phyloP scores from a whole-genome alignment of 805 yeast genomes.

The Debaryomyces hansenii region DNA sequence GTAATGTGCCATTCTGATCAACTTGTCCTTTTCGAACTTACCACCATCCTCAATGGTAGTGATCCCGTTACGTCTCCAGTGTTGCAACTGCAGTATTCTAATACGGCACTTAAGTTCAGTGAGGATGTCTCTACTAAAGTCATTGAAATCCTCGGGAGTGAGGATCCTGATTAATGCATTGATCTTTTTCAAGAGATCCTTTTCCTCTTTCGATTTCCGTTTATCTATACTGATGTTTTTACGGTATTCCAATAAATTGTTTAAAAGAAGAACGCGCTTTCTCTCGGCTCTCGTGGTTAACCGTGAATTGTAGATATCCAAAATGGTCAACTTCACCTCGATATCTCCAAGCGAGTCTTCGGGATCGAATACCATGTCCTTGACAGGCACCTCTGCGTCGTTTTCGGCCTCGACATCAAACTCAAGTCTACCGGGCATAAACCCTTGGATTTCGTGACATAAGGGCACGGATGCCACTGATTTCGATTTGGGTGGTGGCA shows the following conservation, averaged over 20 bases:
- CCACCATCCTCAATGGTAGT: conserved; percentile 79
- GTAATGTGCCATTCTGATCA: conserved; percentile 59
- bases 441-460: conserved; percentile 96
- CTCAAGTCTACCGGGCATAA: conserved; percentile 98
- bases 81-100: conserved; percentile 86
- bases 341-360: conserved; percentile 85
- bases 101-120: conserved; percentile 77
- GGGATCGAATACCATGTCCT: conserved; percentile 93
- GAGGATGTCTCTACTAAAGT: conserved; percentile 68
- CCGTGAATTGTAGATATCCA: conserved; percentile 87
- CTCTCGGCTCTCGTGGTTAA: conserved; percentile 91
- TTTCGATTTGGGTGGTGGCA: conserved; percentile 82
- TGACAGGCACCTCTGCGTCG: conserved; percentile 91
- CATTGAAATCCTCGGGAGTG: conserved; percentile 78
- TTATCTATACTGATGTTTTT: conserved; percentile 81
- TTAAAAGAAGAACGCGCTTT: conserved; percentile 76
- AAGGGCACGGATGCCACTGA: conserved; percentile 92
- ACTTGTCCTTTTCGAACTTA: conserved; percentile 86
- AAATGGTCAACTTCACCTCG: conserved; percentile 80
- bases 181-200: conserved; percentile 71
- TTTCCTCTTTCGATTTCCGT: conserved; percentile 83
- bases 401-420: conserved; percentile 96
- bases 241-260: conserved; percentile 80
- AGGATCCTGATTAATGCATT: conserved; percentile 81
- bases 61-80: conserved; percentile 89